Conservation (phyloP, 2,329 filamentous ascomycete species). For the Fusarium veterinarium region DNA sequence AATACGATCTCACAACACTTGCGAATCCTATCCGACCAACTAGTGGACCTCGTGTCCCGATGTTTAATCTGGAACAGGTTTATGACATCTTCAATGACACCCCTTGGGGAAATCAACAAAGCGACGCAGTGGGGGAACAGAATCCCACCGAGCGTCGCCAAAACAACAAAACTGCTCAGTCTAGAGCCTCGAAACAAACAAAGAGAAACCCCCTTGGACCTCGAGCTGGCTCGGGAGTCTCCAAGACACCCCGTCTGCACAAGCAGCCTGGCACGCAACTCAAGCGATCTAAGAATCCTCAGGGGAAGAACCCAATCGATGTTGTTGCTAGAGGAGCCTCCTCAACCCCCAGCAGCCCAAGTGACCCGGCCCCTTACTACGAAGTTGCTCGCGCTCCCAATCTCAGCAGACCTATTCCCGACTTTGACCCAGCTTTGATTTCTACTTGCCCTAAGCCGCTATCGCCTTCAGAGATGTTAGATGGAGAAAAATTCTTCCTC, state of each 20-base stretch:
- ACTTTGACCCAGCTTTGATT: not conserved
- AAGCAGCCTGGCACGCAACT: not conserved
- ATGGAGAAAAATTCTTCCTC: not conserved
- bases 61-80: not conserved
- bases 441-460: constrained; percentile 14
- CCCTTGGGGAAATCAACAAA: not conserved
- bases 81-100: constrained; percentile 3
- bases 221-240: not conserved
- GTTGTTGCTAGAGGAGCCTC: not conserved
- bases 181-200: not conserved
- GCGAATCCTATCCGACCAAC: not conserved
- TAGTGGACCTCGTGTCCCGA: not conserved
- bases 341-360: not conserved
- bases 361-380: not conserved
- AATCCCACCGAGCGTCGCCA: not conserved
- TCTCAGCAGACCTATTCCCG: not conserved
- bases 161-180: not conserved
- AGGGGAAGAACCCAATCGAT: not conserved
- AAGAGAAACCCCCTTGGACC: not conserved
- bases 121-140: not conserved
- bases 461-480: constrained; percentile 1
- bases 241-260: constrained; percentile 1
- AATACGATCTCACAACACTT: constrained; percentile 11
- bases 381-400: not conserved
- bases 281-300: not conserved